Base-by-base conservation (phyloP, 176 grass and related monocot species). In the Oryza glaberrima region DNA sequence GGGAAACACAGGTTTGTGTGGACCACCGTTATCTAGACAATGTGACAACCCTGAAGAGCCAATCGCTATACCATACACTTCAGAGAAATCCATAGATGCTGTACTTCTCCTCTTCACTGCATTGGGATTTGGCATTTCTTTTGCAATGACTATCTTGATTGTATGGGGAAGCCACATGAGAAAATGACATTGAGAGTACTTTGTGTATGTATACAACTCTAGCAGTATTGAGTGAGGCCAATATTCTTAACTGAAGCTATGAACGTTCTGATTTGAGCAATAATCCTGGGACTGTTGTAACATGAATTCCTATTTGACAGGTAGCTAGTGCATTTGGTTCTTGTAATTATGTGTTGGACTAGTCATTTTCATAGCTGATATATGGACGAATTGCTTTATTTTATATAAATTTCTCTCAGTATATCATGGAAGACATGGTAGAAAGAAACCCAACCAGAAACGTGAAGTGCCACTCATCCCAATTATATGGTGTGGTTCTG, bases 121-220 rank as follows among this genome's bases (percentile, higher is more conserved):
- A 34, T 22, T 83, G 58, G 81, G 81, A 60, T 83, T 83, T 47
- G 70, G 23, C 3, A 2, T 66, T 14, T 32, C 9, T 1, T 83
- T 83, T 73, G 71, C 56, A 35, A 65, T 48, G 22, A 43, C 38
- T 8, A 34, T 48, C 11, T 15, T 12, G 26, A 10, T 46, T 6
- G 65, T 30, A 78, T 45, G 58, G 36, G 14, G 48, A 51, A 51
- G 48, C 13, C 48, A 16, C 6, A 51, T 16, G 48, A 51, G 1
- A 51, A 51, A 16, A 4, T 14, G 16, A 5, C 5, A 14, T 4
- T 51, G 4, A 16, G 48, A 51, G 30, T 17, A 51, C 14, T 56
- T 7, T 56, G 4, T 56, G 0, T 20, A 56, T 8, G 17, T 7
- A 20, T 0, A 56, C 52, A 20, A 1, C 4, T 20, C 48, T 1